Percentiles rank a stretch among this genome's conserved stretches.
phyloP scores from a whole-genome alignment of 2,329 filamentous ascomycete genomes.

The Dactylellina sp. region DNA sequence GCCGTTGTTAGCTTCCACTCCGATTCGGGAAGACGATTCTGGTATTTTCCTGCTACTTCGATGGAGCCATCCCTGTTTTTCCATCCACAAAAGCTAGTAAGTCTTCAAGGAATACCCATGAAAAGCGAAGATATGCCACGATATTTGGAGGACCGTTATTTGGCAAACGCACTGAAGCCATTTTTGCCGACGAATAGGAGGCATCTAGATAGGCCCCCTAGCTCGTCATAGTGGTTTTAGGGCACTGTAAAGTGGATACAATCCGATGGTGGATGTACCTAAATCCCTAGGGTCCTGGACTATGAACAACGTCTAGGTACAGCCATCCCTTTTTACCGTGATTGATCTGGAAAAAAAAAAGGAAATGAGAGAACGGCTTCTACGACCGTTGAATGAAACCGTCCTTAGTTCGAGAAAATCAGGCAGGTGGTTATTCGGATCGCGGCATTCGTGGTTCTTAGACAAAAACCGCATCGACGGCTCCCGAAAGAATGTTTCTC shows the following conservation, averaged over 20 bases:
- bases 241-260: slow-evolving; percentile 1
- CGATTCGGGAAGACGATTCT: slow-evolving; percentile 14
- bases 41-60: slow-evolving; percentile 4
- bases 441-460: slow-evolving; percentile 3
- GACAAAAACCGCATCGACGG: background rate
- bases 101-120: slow-evolving; percentile 35
- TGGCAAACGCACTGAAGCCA: slow-evolving; percentile 6
- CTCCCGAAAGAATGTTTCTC: background rate
- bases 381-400: slow-evolving; percentile 19
- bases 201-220: slow-evolving; percentile 1
- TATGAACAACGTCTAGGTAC: slow-evolving; percentile 2
- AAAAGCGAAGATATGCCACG: slow-evolving; percentile 21
- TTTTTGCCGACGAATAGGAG: slow-evolving; percentile 43
- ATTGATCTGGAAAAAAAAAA: slow-evolving; percentile 26
- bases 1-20: slow-evolving; percentile 28
- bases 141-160: slow-evolving; percentile 31
- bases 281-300: background rate
- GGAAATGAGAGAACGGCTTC: background rate
- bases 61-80: slow-evolving; percentile 18
- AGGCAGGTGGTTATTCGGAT: slow-evolving; percentile 16
- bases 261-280: slow-evolving; percentile 10
- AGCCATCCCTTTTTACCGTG: slow-evolving; percentile 25
- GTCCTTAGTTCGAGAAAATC: slow-evolving; percentile 15
- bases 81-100: slow-evolving; percentile 20
- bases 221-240: slow-evolving; percentile 13